Percentiles rank a stretch among this genome's conserved stretches.
These are phyloP conservation scores for Casaregolazyma suthepensis DNA, from an alignment of 1,139 yeast genomes.

Conservation along the genomic window DNA sequence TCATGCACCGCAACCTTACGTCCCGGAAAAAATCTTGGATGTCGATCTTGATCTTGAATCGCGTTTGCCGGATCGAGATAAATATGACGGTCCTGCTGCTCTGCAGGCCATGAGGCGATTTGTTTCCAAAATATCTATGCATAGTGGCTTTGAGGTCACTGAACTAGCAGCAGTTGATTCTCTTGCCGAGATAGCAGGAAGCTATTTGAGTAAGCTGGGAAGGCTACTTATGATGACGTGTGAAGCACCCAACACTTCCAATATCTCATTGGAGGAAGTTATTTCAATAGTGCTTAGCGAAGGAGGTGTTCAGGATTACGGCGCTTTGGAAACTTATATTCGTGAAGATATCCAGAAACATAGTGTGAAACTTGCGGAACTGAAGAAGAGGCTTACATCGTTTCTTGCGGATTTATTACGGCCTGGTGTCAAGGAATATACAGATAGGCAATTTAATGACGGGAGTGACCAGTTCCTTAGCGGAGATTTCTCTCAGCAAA, in stretches of 20 bases:
- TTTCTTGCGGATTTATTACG: conserved; percentile 76
- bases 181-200: conserved; percentile 77
- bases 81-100: conserved; percentile 51
- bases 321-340: conserved; percentile 65
- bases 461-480: conserved; percentile 90
- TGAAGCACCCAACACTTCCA: conserved; percentile 37
- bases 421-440: conserved; percentile 64
- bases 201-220: conserved; percentile 68
- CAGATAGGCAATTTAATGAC: conserved; percentile 76
- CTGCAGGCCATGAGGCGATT: conserved; percentile 61
- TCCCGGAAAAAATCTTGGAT: conserved; percentile 54
- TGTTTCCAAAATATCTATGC: conserved; percentile 79
- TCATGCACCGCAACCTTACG: conserved; percentile 72
- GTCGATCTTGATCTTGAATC: conserved; percentile 75
- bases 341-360: conserved; percentile 70
- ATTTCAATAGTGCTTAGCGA: conserved; percentile 63
- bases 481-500: conserved; percentile 88
- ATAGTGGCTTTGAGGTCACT: conserved; percentile 84
- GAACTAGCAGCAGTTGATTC: conserved; percentile 74
- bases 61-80: conserved; percentile 62
- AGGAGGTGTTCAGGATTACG: conserved; percentile 80
- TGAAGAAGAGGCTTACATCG: conserved; percentile 59
- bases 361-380: conserved; percentile 59
- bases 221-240: conserved; percentile 62
- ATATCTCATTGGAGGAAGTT: conserved; percentile 40